Percentiles rank a stretch among this genome's conserved stretches.
phyloP scores from a whole-genome alignment of 1,139 yeast genomes.

The Zygosaccharomyces pseudobailii region DNA sequence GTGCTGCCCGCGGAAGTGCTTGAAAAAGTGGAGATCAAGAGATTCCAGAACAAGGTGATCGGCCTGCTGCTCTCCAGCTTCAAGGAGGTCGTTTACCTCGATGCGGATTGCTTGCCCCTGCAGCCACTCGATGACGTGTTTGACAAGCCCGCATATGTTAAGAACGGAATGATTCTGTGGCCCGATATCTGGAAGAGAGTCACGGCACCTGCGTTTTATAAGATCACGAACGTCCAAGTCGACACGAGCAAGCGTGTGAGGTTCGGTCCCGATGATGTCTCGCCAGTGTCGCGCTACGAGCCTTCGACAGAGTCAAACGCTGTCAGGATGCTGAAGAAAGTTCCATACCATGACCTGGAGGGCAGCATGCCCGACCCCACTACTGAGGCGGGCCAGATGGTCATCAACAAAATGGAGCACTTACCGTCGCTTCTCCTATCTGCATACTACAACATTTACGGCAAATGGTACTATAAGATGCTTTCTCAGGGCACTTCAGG shows the following conservation, averaged over 20 bases:
- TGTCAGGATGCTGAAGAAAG: constrained; percentile 11
- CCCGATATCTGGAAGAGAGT: constrained; percentile 70
- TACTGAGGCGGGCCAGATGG: constrained; percentile 56
- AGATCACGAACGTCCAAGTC: constrained; percentile 46
- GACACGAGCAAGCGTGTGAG: constrained; percentile 25
- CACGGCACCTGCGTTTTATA: constrained; percentile 54
- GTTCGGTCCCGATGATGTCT: constrained; percentile 22
- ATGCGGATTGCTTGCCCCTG: constrained; percentile 64
- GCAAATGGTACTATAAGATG: constrained; percentile 49
- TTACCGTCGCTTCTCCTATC: constrained; percentile 47
- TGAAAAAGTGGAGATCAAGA: constrained; percentile 39
- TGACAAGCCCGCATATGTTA: constrained; percentile 32
- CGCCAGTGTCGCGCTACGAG: constrained; percentile 24
- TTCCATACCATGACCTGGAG: constrained; percentile 47
- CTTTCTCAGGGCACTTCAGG: constrained; percentile 58
- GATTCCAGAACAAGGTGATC: constrained; percentile 60
- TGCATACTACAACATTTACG: constrained; percentile 52
- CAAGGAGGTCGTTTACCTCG: constrained; percentile 56
- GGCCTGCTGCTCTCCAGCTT: constrained; percentile 57
- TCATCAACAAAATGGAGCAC: constrained; percentile 50
- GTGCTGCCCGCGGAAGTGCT: constrained; percentile 32
- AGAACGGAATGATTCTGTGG: constrained; percentile 49
- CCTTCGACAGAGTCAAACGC: constrained; percentile 2
- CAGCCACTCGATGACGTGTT: constrained; percentile 50
- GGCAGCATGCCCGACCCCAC: constrained; percentile 58